A percentile compares a stretch with the other conserved stretches of the same genome.
phyloP scores from a whole-genome alignment of 305 asterid species.

The Solanum hybrid region DNA sequence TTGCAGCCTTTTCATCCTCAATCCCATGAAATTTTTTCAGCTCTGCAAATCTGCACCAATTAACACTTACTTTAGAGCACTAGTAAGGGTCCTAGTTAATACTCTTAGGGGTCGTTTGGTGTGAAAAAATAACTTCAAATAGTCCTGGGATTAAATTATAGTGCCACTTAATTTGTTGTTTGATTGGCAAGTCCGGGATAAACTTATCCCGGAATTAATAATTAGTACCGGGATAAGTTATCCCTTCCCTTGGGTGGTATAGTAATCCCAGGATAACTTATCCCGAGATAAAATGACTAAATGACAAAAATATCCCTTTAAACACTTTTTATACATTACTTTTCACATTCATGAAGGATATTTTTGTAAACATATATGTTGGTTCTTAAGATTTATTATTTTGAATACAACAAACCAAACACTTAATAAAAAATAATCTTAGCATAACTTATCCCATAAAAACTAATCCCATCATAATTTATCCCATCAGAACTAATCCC shows the following conservation, averaged over 20 bases:
- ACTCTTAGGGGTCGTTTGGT: background rate
- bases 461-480: too few relatives aligned
- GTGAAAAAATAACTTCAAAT: too few relatives aligned
- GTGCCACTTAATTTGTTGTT: background rate
- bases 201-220: background rate
- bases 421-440: too few relatives aligned
- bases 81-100: background rate
- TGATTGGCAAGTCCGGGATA: background rate
- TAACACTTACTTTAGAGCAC: background rate
- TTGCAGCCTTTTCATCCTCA: conserved; percentile 63
- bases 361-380: background rate
- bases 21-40: conserved; percentile 69
- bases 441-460: too few relatives aligned
- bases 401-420: too few relatives aligned
- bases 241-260: background rate
- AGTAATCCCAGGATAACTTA: background rate
- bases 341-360: background rate
- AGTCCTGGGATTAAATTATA: too few relatives aligned
- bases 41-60: conserved; percentile 51
- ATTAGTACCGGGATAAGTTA: background rate
- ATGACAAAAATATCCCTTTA: background rate
- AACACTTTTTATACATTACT: too few relatives aligned
- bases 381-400: too few relatives aligned
- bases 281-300: background rate
- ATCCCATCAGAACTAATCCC: too few relatives aligned